phyloP scores from a whole-genome alignment of 495 filamentous ascomycete species.

The Hypoxylon rickii region DNA sequence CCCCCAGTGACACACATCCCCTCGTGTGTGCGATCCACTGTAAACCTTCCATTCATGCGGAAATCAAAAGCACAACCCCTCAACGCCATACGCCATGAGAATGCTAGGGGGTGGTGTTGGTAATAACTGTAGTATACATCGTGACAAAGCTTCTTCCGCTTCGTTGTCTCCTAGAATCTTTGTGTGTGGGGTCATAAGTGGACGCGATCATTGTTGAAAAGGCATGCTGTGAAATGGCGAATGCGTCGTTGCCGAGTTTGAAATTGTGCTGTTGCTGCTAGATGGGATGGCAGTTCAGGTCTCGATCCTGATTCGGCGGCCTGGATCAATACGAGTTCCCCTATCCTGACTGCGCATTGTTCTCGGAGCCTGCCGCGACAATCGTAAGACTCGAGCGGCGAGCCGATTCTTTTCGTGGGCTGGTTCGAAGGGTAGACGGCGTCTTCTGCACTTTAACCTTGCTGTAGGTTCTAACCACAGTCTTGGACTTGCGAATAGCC shows the following conservation, averaged over 20 bases:
- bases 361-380: slow-evolving; percentile 20
- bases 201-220: neutral
- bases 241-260: no score
- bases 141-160: neutral
- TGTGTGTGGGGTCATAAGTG: no score
- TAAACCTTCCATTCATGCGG: slow-evolving; percentile 15
- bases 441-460: slow-evolving; percentile 32
- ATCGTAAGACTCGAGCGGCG: slow-evolving; percentile 35
- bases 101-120: slow-evolving; percentile 14
- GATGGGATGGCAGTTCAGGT: no score
- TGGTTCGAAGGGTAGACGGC: slow-evolving; percentile 16
- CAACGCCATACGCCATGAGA: slow-evolving; percentile 23
- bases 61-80: neutral
- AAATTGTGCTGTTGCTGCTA: no score
- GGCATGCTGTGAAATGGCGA: no score
- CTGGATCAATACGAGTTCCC: neutral
- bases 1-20: slow-evolving; percentile 4
- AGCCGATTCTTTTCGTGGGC: slow-evolving; percentile 31
- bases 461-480: slow-evolving; percentile 36
- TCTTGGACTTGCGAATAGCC: slow-evolving; percentile 36
- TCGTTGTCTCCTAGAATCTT: no score
- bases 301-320: neutral
- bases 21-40: neutral
- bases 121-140: slow-evolving; percentile 34
- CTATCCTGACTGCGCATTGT: neutral